Conservation (phyloP, 1,284 basidiomycete genomes). For the Naganishia sp. region DNA sequence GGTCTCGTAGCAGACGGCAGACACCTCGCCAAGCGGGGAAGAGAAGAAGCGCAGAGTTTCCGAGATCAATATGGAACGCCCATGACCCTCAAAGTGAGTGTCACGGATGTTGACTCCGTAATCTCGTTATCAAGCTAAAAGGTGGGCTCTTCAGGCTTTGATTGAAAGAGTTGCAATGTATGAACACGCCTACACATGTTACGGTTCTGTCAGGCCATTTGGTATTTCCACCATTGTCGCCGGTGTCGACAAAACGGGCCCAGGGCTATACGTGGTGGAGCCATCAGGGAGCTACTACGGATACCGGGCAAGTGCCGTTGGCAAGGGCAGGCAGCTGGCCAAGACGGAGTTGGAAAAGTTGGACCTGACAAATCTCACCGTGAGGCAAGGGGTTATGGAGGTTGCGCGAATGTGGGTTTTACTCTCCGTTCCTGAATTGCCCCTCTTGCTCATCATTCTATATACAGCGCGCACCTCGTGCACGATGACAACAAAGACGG, state of each 20-base stretch:
- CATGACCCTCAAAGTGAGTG: constrained; percentile 72
- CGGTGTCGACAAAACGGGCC: constrained; percentile 84
- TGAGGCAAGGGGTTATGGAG: constrained; percentile 82
- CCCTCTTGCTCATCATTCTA: not conserved
- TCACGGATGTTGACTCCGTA: not conserved
- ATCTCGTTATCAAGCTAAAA: not conserved
- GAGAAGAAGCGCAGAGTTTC: constrained; percentile 78
- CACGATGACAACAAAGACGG: constrained; percentile 86
- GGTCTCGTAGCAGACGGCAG: constrained; percentile 93
- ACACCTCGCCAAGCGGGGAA: constrained; percentile 79
- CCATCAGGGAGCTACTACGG: constrained; percentile 93
- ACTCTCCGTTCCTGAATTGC: not conserved
- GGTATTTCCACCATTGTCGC: constrained; percentile 91
- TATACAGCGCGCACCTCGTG: constrained; percentile 84
- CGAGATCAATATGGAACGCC: constrained; percentile 75
- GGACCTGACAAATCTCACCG: constrained; percentile 73
- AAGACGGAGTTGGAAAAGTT: constrained; percentile 96
- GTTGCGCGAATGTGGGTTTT: constrained; percentile 88
- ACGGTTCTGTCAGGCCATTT: constrained; percentile 96
- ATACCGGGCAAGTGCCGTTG: constrained; percentile 89
- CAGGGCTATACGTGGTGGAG: constrained; percentile 86
- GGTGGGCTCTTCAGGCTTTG: constrained; percentile 61
- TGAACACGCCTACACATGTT: constrained; percentile 94
- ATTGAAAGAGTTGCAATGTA: constrained; percentile 84
- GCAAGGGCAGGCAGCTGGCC: constrained; percentile 93